phyloP scores from a whole-genome alignment of 208 protist species.

The Acanthamoeba quina region DNA sequence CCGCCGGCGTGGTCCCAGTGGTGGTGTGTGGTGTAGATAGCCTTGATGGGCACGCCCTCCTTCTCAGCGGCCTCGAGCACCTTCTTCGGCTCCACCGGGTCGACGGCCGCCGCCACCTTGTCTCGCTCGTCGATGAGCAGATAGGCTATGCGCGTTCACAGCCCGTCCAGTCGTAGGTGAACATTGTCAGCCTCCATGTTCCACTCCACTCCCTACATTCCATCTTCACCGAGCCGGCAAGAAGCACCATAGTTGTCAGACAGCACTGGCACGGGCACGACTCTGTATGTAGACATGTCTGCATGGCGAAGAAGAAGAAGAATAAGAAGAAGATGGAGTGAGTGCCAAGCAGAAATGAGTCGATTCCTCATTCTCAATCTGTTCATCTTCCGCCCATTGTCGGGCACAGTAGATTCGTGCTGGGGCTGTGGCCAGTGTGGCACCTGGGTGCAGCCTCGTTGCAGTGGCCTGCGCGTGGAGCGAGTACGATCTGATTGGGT shows the following conservation, averaged over 20 bases:
- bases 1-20: conserved; percentile 95
- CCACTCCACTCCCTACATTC: not conserved
- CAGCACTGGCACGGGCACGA: conserved; percentile 57
- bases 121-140: conserved; percentile 51
- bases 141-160: not conserved
- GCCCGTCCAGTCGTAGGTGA: not conserved
- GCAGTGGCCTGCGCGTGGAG: too few species aligned
- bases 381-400: too few species aligned
- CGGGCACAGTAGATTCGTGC: too few species aligned
- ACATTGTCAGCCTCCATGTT: too few species aligned
- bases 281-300: conserved; percentile 5
- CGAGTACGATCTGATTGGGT: too few species aligned
- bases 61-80: conserved; percentile 85
- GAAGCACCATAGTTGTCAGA: conserved; percentile 64
- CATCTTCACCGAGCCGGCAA: not conserved
- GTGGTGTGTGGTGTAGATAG: conserved; percentile 95
- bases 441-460: too few species aligned
- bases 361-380: too few species aligned
- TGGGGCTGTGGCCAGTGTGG: too few species aligned
- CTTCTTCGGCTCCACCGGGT: conserved; percentile 90
- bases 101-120: conserved; percentile 84
- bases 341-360: not conserved
- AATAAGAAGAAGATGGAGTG: not conserved
- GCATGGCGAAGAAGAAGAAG: not conserved
- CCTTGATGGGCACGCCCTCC: conserved; percentile 81